Percentiles rank a stretch among this genome's conserved stretches.
Evolutionary conservation across 768 basidiomycete species (phyloP).

Genomic region (Trametes villosa): DNA sequence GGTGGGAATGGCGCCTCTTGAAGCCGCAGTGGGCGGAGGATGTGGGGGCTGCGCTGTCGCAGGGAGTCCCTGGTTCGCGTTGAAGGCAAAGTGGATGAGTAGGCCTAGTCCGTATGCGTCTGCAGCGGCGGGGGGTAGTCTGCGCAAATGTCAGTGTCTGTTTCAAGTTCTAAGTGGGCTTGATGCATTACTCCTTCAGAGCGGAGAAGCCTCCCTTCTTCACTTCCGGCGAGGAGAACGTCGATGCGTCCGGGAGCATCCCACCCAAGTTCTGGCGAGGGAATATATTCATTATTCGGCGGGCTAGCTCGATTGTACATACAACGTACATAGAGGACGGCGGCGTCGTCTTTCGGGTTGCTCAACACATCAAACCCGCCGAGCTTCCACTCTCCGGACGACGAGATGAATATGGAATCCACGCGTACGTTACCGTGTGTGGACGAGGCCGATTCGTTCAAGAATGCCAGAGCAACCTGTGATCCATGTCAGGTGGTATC

Average conservation of each 20-base stretch:
- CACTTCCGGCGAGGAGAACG: conserved; percentile 82
- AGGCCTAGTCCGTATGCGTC: conserved; percentile 92
- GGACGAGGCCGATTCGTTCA: conserved; percentile 82
- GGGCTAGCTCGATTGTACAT: conserved; percentile 12
- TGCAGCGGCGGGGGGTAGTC: conserved; percentile 59
- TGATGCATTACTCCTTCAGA: conserved; percentile 72
- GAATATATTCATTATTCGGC: conserved; percentile 22
- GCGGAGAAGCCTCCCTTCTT: conserved; percentile 84
- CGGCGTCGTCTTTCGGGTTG: conserved; percentile 75
- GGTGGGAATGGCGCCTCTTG: conserved; percentile 76
- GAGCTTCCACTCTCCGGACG: conserved; percentile 95
- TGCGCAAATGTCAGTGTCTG: conserved; percentile 23
- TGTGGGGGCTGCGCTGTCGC: conserved; percentile 72
- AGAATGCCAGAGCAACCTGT: conserved; percentile 86
- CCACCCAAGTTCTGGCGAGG: conserved; percentile 65
- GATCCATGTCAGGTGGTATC: neutral
- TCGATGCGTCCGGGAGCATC: conserved; percentile 60
- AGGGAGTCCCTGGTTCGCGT: conserved; percentile 75
- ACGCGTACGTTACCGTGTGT: conserved; percentile 81
- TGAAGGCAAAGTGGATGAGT: conserved; percentile 86
- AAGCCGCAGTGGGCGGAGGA: conserved; percentile 75
- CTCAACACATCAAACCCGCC: conserved; percentile 94
- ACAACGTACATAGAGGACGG: conserved; percentile 78
- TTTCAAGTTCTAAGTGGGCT: neutral
- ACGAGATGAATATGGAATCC: conserved; percentile 87